Evolutionary conservation across 371 early-diverging fungal genomes (phyloP), one percentile per base, ranked within the genome.

Genomic region (Smittium culicis): DNA sequence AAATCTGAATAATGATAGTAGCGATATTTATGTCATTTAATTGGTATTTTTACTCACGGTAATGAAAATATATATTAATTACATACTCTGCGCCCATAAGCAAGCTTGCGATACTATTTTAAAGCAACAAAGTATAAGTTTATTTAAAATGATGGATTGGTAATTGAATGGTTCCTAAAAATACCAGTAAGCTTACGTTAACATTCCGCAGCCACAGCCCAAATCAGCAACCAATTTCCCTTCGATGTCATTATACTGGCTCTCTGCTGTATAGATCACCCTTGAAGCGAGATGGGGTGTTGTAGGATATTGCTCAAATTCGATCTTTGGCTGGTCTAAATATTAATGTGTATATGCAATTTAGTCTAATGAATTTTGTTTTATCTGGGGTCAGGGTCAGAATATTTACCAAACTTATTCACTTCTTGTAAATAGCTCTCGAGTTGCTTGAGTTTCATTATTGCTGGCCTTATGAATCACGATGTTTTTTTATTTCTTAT

Each of bases 301-400:
- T 0, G 92, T 92, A 0, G 90, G 88, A 68, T 92, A 92, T 71
- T 92, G 92, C 72, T 92, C 92, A 66, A 83, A 82, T 54, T 88
- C 84, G 65, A 87, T 81, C 76, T 91, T 91, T 60, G 92, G 92
- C 29, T 32, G 24, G 16, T 45, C 65, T 64, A 35, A n/a, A 25
- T 16, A 57, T 57, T 45, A 11, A 45, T 20, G 45, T 45, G 20
- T 45, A 45, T 45, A 20, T 5, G 11, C 45, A 45, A 45, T 11
- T 45, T 20, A 45, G 5, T 45, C 20, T 45, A 11, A 11, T 45
- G 11, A 11, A 27, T 57, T 57, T 25, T 16, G 11, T n/a, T 14
- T 20, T 57, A 57, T 57, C 3, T 16, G 8, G 27, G 57, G 5
- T 57, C 3, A 57, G 11, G 57, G 20, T 14, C 8, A 14, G 45